Evolutionary conservation across 768 basidiomycete species (phyloP).

Genomic region (Boletellus ananas): DNA sequence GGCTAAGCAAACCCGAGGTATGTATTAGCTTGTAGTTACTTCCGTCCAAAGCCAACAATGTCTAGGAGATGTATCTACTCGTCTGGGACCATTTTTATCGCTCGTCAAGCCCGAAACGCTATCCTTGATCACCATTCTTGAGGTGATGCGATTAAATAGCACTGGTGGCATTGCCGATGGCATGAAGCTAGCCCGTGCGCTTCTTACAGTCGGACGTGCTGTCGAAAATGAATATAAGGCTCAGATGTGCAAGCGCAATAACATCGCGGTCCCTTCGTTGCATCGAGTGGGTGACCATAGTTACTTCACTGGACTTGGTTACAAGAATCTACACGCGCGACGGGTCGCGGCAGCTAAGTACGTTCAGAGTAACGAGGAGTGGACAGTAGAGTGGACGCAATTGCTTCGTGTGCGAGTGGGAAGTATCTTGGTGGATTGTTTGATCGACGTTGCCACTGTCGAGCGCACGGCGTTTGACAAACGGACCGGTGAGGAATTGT

Average conservation of each 20-base stretch:
- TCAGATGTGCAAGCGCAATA: conserved; percentile 64
- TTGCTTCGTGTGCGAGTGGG: conserved; percentile 72
- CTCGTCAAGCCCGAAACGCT: conserved; percentile 75
- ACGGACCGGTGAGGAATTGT: conserved; percentile 58
- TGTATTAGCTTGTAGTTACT: neutral
- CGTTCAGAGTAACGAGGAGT: conserved; percentile 61
- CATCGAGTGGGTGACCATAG: conserved; percentile 31
- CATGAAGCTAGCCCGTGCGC: conserved; percentile 84
- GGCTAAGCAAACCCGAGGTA: conserved; percentile 20
- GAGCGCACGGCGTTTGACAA: conserved; percentile 55
- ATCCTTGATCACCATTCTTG: conserved; percentile 85
- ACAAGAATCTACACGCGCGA: conserved; percentile 57
- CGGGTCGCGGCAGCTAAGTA: conserved; percentile 63
- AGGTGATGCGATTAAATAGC: conserved; percentile 78
- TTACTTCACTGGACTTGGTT: conserved; percentile 59
- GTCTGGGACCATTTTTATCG: conserved; percentile 66
- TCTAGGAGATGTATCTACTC: conserved; percentile 15
- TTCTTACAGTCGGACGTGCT: conserved; percentile 75
- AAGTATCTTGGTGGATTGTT: conserved; percentile 72
- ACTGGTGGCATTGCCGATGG: conserved; percentile 75
- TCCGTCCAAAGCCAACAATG: neutral
- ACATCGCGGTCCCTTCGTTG: conserved; percentile 46
- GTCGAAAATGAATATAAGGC: conserved; percentile 92
- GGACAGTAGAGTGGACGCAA: conserved; percentile 85
- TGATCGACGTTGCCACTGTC: conserved; percentile 84